Evolutionary conservation across 306 rosid genomes (phyloP).

Genomic region (Cicer pinnatifidum): DNA sequence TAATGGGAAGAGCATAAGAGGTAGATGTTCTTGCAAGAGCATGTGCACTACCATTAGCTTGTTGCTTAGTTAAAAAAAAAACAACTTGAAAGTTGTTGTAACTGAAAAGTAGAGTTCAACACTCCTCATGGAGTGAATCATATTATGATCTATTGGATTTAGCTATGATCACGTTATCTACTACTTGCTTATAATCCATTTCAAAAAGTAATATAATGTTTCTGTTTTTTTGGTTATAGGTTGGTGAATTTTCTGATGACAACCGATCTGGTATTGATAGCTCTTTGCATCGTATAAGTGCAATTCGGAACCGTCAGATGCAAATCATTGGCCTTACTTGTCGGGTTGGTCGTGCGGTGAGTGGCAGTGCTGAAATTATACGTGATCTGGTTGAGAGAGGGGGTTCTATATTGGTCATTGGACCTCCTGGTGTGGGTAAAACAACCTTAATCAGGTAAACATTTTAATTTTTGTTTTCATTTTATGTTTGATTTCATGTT

Average conservation of each 20-base stretch:
- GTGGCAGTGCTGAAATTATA: constrained; percentile 89
- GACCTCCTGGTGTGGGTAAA: constrained; percentile 99
- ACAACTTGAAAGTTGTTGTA: no score
- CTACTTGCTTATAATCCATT: no score
- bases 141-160: no score
- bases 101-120: no score
- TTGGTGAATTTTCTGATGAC: constrained; percentile 96
- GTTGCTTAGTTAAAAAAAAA: no score
- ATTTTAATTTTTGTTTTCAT: neutral
- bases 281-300: constrained; percentile 95
- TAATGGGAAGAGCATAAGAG: no score
- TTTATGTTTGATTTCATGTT: neutral
- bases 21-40: no score
- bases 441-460: constrained; percentile 90
- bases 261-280: constrained; percentile 94
- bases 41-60: no score
- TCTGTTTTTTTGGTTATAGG: constrained; percentile 47
- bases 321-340: constrained; percentile 98
- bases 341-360: constrained; percentile 91
- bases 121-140: no score
- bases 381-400: constrained; percentile 81
- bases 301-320: constrained; percentile 85
- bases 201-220: no score
- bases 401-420: constrained; percentile 91
- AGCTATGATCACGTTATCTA: no score